phyloP scores from a whole-genome alignment of 2,329 filamentous ascomycete species.

The Epichloe sibirici region DNA sequence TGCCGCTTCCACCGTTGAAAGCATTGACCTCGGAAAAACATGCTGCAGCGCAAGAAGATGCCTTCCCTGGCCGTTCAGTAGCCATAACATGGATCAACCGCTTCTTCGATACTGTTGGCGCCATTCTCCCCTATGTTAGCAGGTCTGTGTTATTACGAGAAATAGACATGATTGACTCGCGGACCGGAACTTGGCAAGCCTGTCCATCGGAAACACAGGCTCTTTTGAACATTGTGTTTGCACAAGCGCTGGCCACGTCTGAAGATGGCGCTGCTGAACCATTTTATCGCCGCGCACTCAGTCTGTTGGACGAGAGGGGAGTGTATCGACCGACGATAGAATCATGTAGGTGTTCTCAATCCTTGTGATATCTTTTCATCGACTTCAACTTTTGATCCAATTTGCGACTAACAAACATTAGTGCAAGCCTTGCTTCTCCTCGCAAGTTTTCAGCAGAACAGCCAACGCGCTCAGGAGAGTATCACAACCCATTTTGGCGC shows the following conservation, averaged over 20 bases:
- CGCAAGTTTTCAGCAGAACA: slow-evolving; percentile 22
- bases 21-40: background rate
- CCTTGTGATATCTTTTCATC: no score
- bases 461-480: slow-evolving; percentile 21
- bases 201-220: slow-evolving; percentile 8
- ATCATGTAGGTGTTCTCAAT: slow-evolving; percentile 5
- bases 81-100: slow-evolving; percentile 12
- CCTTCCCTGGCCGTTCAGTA: slow-evolving; percentile 9
- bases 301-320: slow-evolving; percentile 14
- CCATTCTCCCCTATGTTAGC: slow-evolving; percentile 14
- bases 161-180: slow-evolving; percentile 9
- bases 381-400: no score
- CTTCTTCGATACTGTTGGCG: slow-evolving; percentile 19
- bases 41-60: background rate
- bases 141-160: slow-evolving; percentile 12
- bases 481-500: slow-evolving; percentile 18
- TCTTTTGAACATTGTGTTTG: slow-evolving; percentile 17
- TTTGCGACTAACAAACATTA: slow-evolving; percentile 1
- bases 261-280: slow-evolving; percentile 12
- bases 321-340: slow-evolving; percentile 13
- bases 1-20: slow-evolving; percentile 1
- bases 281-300: slow-evolving; percentile 16
- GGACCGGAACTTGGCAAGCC: slow-evolving; percentile 5
- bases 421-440: slow-evolving; percentile 21
- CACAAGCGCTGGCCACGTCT: slow-evolving; percentile 14